Evolutionary conservation across 2,329 filamentous ascomycete genomes (phyloP).

Genomic region (Penicillium sp.): DNA sequence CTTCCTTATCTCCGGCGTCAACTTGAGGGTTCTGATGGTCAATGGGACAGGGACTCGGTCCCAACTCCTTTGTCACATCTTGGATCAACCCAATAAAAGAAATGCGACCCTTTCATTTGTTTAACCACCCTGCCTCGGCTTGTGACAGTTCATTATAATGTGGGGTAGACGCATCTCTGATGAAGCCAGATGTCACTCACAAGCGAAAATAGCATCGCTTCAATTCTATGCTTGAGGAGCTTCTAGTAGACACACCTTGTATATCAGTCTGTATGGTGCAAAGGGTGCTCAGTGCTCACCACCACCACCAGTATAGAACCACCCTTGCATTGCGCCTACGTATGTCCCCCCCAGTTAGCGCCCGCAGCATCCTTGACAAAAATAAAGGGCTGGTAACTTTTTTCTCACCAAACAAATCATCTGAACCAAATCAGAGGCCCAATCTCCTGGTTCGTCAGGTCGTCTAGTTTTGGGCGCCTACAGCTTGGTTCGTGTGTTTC

Average conservation of each 20-base stretch:
- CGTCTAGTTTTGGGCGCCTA: slow-evolving; percentile 25
- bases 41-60: slow-evolving; percentile 18
- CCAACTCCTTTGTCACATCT: slow-evolving; percentile 15
- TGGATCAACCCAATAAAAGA: slow-evolving; percentile 19
- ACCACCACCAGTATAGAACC: neutral
- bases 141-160: neutral
- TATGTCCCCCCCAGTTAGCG: slow-evolving; percentile 4
- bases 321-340: slow-evolving; percentile 17
- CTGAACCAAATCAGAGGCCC: neutral
- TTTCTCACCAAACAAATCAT: neutral
- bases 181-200: slow-evolving; percentile 3
- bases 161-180: neutral
- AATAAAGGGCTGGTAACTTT: neutral
- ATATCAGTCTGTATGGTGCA: neutral
- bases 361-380: neutral
- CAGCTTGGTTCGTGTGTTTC: slow-evolving; percentile 28
- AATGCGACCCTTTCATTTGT: slow-evolving; percentile 6
- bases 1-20: slow-evolving; percentile 38
- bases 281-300: neutral
- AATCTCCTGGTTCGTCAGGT: neutral
- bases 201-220: too few species aligned
- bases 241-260: neutral
- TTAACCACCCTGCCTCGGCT: neutral
- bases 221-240: too few species aligned
- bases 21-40: slow-evolving; percentile 30